Conservation (phyloP, 2,329 filamentous ascomycete genomes). For the Ophiostoma tasmaniense region DNA sequence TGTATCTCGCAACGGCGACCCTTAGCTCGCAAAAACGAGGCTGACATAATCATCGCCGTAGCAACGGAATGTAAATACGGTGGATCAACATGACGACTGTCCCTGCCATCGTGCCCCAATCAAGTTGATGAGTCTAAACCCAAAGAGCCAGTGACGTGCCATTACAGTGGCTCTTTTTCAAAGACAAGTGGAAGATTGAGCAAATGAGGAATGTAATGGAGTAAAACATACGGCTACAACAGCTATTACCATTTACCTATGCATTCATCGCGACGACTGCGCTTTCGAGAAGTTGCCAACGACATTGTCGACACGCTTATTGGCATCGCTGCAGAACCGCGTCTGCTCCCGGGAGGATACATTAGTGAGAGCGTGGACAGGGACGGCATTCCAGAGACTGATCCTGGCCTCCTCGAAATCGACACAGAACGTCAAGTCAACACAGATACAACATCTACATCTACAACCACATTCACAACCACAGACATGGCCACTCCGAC, state of each 20-base stretch:
- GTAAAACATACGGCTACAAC: not conserved
- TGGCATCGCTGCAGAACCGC: constrained; percentile 34
- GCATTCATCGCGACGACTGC: constrained; percentile 24
- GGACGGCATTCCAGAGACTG: not conserved
- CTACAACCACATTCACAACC: not conserved
- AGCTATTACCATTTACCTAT: constrained; percentile 15
- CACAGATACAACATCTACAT: not conserved
- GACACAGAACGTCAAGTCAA: not conserved
- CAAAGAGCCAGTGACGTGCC: not conserved
- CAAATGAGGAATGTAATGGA: not conserved
- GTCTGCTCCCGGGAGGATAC: constrained; percentile 36
- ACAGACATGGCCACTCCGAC: constrained; percentile 10
- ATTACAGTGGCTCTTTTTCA: not conserved
- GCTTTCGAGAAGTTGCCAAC: constrained; percentile 23
- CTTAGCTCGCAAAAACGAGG: not conserved
- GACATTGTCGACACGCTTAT: constrained; percentile 28
- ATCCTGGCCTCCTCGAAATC: not conserved
- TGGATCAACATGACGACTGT: not conserved
- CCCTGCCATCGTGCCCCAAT: constrained; percentile 1
- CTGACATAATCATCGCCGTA: constrained; percentile 1
- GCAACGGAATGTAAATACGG: constrained; percentile 2
- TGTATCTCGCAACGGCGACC: not conserved
- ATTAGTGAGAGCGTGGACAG: not conserved
- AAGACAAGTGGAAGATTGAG: not conserved
- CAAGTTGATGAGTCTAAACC: constrained; percentile 1